Evolutionary conservation across 2,329 filamentous ascomycete species (phyloP).

Genomic region (Ceratocystis colombiana): DNA sequence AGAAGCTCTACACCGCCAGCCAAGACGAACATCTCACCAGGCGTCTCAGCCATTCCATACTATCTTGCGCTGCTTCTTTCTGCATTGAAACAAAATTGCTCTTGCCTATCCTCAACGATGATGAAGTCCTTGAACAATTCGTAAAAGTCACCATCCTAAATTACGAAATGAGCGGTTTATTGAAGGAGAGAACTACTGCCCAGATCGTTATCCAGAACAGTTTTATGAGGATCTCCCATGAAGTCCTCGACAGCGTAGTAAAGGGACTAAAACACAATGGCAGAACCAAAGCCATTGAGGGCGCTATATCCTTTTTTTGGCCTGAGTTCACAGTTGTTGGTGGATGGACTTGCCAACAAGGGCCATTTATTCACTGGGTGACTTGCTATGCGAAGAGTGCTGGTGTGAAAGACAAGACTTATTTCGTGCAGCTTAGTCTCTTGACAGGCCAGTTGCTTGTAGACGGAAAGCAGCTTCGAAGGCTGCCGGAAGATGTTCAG

Average conservation of each 20-base stretch:
- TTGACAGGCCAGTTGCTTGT: constrained; percentile 44
- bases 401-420: background rate
- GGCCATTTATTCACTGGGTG: background rate
- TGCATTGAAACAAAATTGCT: background rate
- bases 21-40: constrained; percentile 31
- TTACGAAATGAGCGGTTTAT: background rate
- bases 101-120: background rate
- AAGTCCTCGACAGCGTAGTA: background rate
- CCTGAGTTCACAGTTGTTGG: background rate
- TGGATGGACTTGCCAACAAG: background rate
- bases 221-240: too few species aligned
- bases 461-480: constrained; percentile 40
- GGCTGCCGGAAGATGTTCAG: constrained; percentile 40
- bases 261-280: background rate
- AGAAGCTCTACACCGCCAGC: constrained; percentile 28
- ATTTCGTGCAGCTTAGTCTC: constrained; percentile 35
- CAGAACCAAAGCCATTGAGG: background rate
- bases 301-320: background rate
- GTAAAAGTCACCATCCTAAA: background rate
- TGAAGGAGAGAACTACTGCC: background rate
- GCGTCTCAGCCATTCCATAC: constrained; percentile 34
- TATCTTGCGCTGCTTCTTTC: background rate
- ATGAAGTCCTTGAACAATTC: background rate
- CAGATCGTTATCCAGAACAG: too few species aligned
- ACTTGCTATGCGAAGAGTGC: background rate